These are phyloP conservation scores for Ophiosphaerella korrae DNA, from an alignment of 2,329 filamentous ascomycete genomes.

Conservation along the genomic window DNA sequence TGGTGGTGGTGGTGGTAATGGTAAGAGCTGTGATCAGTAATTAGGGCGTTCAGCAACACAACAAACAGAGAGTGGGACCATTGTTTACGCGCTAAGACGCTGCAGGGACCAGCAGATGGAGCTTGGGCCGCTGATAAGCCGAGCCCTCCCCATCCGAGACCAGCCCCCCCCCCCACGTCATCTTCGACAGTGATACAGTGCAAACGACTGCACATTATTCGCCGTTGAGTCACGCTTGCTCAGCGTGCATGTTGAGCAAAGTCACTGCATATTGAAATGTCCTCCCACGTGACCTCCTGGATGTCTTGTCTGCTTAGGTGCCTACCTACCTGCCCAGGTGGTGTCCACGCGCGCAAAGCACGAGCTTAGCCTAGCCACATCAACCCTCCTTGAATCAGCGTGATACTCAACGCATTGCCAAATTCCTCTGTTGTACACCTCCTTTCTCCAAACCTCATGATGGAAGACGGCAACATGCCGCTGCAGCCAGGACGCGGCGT, in stretches of 20 bases:
- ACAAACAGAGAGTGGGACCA: not conserved
- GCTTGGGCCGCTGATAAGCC: not conserved
- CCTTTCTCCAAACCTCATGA: slow-evolving; percentile 10
- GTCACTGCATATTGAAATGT: too few relatives aligned
- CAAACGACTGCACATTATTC: too few relatives aligned
- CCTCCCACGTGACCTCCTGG: too few relatives aligned
- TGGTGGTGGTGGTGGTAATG: slow-evolving; percentile 5
- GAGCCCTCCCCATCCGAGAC: slow-evolving; percentile 5
- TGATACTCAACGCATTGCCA: not conserved
- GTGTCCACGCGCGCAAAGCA: slow-evolving; percentile 36
- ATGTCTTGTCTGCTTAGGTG: not conserved
- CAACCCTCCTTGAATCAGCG: slow-evolving; percentile 12
- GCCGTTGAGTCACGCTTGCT: too few relatives aligned
- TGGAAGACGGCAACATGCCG: slow-evolving; percentile 42
- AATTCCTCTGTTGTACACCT: not conserved
- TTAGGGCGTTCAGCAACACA: slow-evolving; percentile 3
- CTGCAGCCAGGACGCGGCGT: slow-evolving; percentile 37
- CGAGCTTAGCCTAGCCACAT: slow-evolving; percentile 13
- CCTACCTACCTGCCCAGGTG: not conserved
- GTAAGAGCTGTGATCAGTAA: slow-evolving; percentile 21
- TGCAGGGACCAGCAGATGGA: slow-evolving; percentile 5
- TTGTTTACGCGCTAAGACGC: slow-evolving; percentile 5
- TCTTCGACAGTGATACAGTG: too few relatives aligned
- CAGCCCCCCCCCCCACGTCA: too few relatives aligned
- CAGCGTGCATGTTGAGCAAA: too few relatives aligned